Base-by-base conservation (phyloP, 805 yeast genomes). In the Lipomyces chichibuensis region DNA sequence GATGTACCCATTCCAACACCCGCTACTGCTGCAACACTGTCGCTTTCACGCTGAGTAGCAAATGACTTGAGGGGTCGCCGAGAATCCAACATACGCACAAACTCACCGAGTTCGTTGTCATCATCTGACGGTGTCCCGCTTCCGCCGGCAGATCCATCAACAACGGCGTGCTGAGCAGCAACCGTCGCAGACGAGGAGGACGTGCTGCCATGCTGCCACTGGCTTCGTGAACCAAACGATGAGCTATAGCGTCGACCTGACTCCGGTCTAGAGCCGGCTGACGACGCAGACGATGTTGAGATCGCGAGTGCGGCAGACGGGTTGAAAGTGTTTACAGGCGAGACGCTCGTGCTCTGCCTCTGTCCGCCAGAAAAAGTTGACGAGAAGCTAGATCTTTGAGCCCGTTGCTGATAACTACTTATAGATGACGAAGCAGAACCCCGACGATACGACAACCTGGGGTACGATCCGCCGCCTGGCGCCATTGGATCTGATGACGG, bases 81-180 rank as follows among this genome's bases (percentile, higher is more conserved):
- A 57, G 86, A 84, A 70, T 90, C 95, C 56, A 90, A 84, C 82
- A 89, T 80, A 69, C 84, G 82, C 57, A 90, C 89, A 79, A 90
- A 90, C 60, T 88, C 90, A 66, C 88, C 83, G 23, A 90, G 80
- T 13, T 65, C 70, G 29, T 63, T 65, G 53, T 67, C 71, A 70
- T 87, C 91, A 64, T 85, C 73, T 64, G 57, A 62, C 35, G 63
- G 62, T 11, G 58, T 59, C 27, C n/a, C 53, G 13, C 52, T 27
- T 25, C 56, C 25, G 33, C 57, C 35, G 11, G 13, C 27, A n/a
- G 58, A 20, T 11, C 53, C 52, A 23, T 55, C 39, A 37, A 59
- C 59, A 25, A 59, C 23, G 7, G 54, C 37, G 11, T 43, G 53
- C 29, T 51, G 46, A 5, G 54, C 27, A 3, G 62, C 53, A 9